phyloP scores from a whole-genome alignment of 2,329 filamentous ascomycete genomes.

The Fusarium annulatum region DNA sequence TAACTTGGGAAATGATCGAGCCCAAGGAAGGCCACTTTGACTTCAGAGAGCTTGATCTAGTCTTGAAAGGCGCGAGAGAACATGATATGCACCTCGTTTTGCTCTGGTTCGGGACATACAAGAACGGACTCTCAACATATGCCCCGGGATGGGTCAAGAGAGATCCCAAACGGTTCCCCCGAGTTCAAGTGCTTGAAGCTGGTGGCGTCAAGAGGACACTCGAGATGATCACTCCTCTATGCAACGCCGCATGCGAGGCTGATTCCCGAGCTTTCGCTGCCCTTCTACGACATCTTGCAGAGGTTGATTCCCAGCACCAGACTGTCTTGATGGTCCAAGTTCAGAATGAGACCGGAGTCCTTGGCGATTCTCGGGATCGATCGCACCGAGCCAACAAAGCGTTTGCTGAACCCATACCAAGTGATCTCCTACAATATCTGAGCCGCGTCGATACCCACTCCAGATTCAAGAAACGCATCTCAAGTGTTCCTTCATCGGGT shows the following conservation, averaged over 20 bases:
- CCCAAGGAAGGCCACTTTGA: slow-evolving; percentile 50
- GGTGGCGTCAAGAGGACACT: slow-evolving; percentile 48
- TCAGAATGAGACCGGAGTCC: slow-evolving; percentile 65
- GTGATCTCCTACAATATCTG: slow-evolving; percentile 44
- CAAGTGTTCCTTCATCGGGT: slow-evolving; percentile 37
- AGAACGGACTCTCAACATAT: slow-evolving; percentile 54
- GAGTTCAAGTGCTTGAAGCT: slow-evolving; percentile 48
- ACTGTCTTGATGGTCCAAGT: slow-evolving; percentile 68
- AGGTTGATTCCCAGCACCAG: slow-evolving; percentile 57
- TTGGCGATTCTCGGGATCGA: slow-evolving; percentile 63
- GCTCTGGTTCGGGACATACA: slow-evolving; percentile 54
- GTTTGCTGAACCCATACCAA: slow-evolving; percentile 52
- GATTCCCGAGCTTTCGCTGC: slow-evolving; percentile 49
- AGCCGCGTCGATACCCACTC: slow-evolving; percentile 42
- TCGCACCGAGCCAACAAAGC: slow-evolving; percentile 53
- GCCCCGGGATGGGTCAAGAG: slow-evolving; percentile 50
- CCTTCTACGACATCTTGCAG: slow-evolving; percentile 50
- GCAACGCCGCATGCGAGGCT: slow-evolving; percentile 45
- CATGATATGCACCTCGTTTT: slow-evolving; percentile 51
- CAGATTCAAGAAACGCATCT: slow-evolving; percentile 45
- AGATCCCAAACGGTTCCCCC: slow-evolving; percentile 51
- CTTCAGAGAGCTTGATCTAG: slow-evolving; percentile 50
- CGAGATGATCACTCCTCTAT: slow-evolving; percentile 50
- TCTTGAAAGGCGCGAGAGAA: slow-evolving; percentile 47
- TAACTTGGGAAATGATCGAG: slow-evolving; percentile 54